Percentiles rank a stretch among this genome's conserved stretches.
These are phyloP conservation scores for Blumeriella jaapii DNA, from an alignment of 2,329 filamentous ascomycete species.

Conservation along the genomic window DNA sequence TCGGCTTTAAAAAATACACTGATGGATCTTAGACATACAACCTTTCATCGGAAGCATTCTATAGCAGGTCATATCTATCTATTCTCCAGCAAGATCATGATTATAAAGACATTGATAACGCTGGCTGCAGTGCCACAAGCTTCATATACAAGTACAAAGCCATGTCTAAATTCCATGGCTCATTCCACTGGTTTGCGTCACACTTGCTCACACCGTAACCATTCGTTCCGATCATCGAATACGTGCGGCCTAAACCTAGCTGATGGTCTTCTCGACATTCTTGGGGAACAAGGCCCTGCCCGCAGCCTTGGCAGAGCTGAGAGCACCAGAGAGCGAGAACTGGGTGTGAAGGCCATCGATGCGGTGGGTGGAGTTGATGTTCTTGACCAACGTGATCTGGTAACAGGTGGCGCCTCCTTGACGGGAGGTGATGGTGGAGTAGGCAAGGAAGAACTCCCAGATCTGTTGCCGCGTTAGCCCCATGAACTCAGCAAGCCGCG, in stretches of 20 bases:
- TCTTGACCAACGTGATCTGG: constrained; percentile 71
- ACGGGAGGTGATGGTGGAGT: constrained; percentile 63
- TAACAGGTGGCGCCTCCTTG: constrained; percentile 68
- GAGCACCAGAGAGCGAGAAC: constrained; percentile 51
- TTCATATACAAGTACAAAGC: constrained; percentile 1
- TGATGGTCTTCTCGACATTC: constrained; percentile 8
- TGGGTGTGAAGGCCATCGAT: constrained; percentile 60
- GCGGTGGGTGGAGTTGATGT: constrained; percentile 71
- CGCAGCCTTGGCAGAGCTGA: constrained; percentile 29
- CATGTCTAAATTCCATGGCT: constrained; percentile 1
- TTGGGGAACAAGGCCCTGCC: constrained; percentile 18
- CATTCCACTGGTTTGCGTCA: too few species aligned
- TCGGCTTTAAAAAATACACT: too few species aligned
- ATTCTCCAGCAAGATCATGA: too few species aligned
- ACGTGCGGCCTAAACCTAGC: not conserved
- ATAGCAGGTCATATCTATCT: too few species aligned
- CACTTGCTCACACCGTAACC: too few species aligned
- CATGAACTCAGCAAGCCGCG: not conserved
- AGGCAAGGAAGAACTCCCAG: constrained; percentile 74
- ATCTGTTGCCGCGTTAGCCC: constrained; percentile 39
- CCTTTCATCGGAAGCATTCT: too few species aligned
- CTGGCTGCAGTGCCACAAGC: not conserved
- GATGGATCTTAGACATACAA: too few species aligned
- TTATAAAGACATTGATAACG: too few species aligned
- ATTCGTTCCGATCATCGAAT: not conserved